These are phyloP conservation scores for Agaricus sinodeliciosus DNA, from an alignment of 768 basidiomycete species.

Conservation along the genomic window DNA sequence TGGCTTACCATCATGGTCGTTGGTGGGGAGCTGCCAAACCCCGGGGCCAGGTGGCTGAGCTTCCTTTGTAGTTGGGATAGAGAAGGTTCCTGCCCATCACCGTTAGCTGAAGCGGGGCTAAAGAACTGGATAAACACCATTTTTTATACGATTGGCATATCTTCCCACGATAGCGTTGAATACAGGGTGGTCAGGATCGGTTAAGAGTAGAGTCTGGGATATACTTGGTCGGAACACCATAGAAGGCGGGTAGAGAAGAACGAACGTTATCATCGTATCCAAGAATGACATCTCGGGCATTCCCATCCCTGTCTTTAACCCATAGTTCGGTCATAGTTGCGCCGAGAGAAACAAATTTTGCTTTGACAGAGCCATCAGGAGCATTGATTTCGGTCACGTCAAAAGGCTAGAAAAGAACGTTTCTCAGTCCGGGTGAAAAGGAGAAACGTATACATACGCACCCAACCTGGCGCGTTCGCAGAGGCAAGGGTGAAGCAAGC, in stretches of 20 bases:
- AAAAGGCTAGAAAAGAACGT: slow-evolving; percentile 32
- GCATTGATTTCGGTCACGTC: slow-evolving; percentile 39
- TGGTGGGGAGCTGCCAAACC: slow-evolving; percentile 43
- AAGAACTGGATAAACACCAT: slow-evolving; percentile 24
- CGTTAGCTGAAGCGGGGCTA: not conserved
- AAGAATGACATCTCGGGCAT: slow-evolving; percentile 45
- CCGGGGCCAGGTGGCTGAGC: slow-evolving; percentile 36
- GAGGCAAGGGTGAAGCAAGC: not conserved
- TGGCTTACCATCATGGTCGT: slow-evolving; percentile 39
- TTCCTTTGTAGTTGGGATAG: slow-evolving; percentile 43
- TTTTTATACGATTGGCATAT: slow-evolving; percentile 48
- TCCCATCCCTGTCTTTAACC: slow-evolving; percentile 46
- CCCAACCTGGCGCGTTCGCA: not conserved
- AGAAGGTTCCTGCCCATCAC: slow-evolving; percentile 36
- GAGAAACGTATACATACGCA: not conserved
- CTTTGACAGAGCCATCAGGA: slow-evolving; percentile 50
- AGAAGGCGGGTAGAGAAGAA: slow-evolving; percentile 4
- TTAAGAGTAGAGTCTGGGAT: slow-evolving; percentile 29
- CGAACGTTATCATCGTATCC: slow-evolving; percentile 51
- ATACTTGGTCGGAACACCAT: not conserved
- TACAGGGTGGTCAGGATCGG: slow-evolving; percentile 40
- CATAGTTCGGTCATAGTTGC: slow-evolving; percentile 50
- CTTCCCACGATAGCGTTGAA: slow-evolving; percentile 38
- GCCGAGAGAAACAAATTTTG: slow-evolving; percentile 51
- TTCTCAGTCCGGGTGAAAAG: not conserved